Conservation (phyloP, 1,284 basidiomycete species). For the Papiliotrema flavescens region DNA sequence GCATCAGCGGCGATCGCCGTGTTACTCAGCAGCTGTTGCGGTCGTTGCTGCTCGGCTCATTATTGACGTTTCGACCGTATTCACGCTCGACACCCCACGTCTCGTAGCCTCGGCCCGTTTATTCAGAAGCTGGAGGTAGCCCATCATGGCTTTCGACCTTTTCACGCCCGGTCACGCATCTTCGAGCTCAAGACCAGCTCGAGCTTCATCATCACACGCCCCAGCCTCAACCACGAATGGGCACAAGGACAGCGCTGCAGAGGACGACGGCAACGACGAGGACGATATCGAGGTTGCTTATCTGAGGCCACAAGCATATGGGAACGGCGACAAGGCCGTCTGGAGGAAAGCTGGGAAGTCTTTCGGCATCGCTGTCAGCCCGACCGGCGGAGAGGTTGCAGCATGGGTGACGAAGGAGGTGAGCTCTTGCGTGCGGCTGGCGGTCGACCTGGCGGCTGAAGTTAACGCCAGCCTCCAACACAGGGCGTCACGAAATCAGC, state of each 20-base stretch:
- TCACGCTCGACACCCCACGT: too few relatives aligned
- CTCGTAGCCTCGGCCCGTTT: too few relatives aligned
- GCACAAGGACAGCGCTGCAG: background rate
- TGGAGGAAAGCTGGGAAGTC: conserved; percentile 35
- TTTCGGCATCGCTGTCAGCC: conserved; percentile 25
- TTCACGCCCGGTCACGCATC: background rate
- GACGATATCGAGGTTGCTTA: conserved; percentile 8
- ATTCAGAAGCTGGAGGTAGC: too few relatives aligned
- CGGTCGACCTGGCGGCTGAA: too few relatives aligned
- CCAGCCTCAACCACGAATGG: background rate
- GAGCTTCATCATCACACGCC: conserved; percentile 4
- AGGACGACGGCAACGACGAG: conserved; percentile 4
- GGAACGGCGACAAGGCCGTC: conserved; percentile 23
- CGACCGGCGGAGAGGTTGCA: conserved; percentile 35
- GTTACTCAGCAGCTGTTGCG: too few relatives aligned
- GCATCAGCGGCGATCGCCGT: too few relatives aligned
- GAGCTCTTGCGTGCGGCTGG: too few relatives aligned
- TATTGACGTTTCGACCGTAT: too few relatives aligned
- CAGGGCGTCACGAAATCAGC: too few relatives aligned
- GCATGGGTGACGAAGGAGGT: conserved; percentile 33
- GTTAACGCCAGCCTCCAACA: too few relatives aligned
- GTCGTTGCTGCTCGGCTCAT: too few relatives aligned
- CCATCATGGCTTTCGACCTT: too few relatives aligned
- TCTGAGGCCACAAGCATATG: conserved; percentile 32
- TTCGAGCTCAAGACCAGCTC: background rate